Conservation (phyloP, 1,284 basidiomycete genomes). For the Phenoliferia sp. region DNA sequence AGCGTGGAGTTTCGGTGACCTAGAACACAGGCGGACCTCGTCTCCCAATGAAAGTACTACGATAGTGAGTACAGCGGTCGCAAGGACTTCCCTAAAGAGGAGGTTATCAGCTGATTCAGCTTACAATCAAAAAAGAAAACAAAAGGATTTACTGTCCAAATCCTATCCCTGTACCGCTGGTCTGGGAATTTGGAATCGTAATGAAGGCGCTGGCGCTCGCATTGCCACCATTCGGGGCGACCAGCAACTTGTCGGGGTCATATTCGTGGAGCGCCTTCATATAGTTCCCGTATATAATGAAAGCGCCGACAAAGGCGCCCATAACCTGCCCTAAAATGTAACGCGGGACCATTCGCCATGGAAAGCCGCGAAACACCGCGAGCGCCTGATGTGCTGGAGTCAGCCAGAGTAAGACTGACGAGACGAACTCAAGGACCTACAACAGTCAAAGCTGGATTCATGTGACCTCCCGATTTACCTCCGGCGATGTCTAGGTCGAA, state of each 20-base stretch:
- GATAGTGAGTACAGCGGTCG: slow-evolving; percentile 29
- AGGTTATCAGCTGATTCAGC: not conserved
- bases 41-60: slow-evolving; percentile 29
- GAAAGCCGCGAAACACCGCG: slow-evolving; percentile 37
- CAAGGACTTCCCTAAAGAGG: slow-evolving; percentile 28
- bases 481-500: slow-evolving; percentile 12
- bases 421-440: not conserved
- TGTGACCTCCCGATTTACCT: slow-evolving; percentile 33
- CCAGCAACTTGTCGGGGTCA: slow-evolving; percentile 23
- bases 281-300: slow-evolving; percentile 36
- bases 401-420: not conserved
- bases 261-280: slow-evolving; percentile 22
- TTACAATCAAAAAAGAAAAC: slow-evolving; percentile 5
- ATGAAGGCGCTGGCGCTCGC: slow-evolving; percentile 31
- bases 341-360: slow-evolving; percentile 37
- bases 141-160: slow-evolving; percentile 21
- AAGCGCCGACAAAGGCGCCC: slow-evolving; percentile 36
- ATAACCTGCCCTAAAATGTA: slow-evolving; percentile 37
- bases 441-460: slow-evolving; percentile 35
- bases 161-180: slow-evolving; percentile 10
- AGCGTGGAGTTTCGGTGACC: not conserved
- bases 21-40: slow-evolving; percentile 11
- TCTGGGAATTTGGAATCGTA: slow-evolving; percentile 20
- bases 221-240: slow-evolving; percentile 7
- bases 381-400: not conserved